Evolutionary conservation across 257 asterid species (phyloP), one percentile per base, ranked within the genome.

Genomic region (Datura wrightii): DNA sequence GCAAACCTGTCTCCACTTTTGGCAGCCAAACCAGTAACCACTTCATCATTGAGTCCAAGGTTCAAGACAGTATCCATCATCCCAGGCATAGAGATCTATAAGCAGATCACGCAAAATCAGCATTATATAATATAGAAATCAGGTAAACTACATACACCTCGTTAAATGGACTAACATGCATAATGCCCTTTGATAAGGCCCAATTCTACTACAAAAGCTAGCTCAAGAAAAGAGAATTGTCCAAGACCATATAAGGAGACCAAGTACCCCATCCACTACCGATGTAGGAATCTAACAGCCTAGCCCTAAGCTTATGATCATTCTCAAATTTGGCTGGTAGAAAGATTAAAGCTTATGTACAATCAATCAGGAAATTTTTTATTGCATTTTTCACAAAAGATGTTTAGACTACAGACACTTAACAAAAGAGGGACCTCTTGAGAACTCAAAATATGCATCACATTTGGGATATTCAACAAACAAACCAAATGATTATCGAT

Each of bases 21-120:
- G 8, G 89, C 87, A 79, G 98, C 98, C 89, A 96, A 90, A 80
- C 97, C 99, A 60, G 90, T 84, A 14, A 94, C 98, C 0, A 96
- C 98, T 80, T 92, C 94, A 72, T 96, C 98, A 42, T 96, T 94
- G 78, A 96, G 93, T 78, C 97, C 99, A 55, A 96, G 98, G 69
- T 96, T 96, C 74, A 96, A 92, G 72, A 96, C 98, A 3, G 99
- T 96, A 91, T 96, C 98, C 99, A 96, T 96, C 99, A 96, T 96
- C 19, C 98, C 99, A 31, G 99, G 99, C 99, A 96, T 96, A 19
- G 99, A 96, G 50, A 96, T 89, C 99, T 96, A 14, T 76, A 80
- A 50, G 54, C 44, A 48, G 46, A 41, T 42, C 41, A 60, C 11
- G 46, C 11, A 2, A 19, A 42, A 5, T 80, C 14, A 80, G 56